A percentile compares a stretch with the other conserved stretches of the same genome.
phyloP scores from a whole-genome alignment of 2,329 filamentous ascomycete species.

The Pseudogymnoascus sp. region DNA sequence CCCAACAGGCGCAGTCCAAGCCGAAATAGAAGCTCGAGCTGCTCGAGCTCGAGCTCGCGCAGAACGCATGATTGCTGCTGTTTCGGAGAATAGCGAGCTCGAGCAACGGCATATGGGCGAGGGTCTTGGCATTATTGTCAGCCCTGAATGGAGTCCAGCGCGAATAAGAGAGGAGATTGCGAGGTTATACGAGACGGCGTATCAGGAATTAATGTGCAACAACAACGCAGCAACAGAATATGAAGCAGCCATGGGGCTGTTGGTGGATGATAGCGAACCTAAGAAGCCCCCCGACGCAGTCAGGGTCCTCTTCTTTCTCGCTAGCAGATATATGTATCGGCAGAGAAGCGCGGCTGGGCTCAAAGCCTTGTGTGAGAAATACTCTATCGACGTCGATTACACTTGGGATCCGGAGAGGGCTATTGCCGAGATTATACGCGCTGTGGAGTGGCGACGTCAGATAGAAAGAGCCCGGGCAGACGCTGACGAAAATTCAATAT shows the following conservation, averaged over 20 bases:
- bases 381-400: background rate
- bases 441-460: background rate
- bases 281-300: background rate
- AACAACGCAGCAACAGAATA: background rate
- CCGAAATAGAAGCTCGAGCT: background rate
- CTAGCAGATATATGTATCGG: conserved; percentile 2
- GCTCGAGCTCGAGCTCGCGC: background rate
- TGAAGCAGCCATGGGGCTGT: background rate
- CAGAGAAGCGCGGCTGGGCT: background rate
- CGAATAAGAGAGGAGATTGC: background rate
- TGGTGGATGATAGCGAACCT: background rate
- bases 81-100: background rate
- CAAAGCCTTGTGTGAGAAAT: background rate
- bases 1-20: background rate
- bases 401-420: background rate
- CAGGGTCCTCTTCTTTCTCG: background rate
- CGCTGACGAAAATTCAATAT: background rate
- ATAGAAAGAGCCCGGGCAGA: background rate
- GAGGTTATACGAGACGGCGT: conserved; percentile 1
- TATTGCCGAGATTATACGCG: background rate
- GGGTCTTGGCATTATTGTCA: background rate
- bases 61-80: background rate
- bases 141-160: background rate
- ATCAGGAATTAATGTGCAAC: background rate
- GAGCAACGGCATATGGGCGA: background rate